Percentiles rank a stretch among this genome's conserved stretches.
Conservation (phyloP, 108 stramenopile species). For the Halocafeteria seosinensis region DNA sequence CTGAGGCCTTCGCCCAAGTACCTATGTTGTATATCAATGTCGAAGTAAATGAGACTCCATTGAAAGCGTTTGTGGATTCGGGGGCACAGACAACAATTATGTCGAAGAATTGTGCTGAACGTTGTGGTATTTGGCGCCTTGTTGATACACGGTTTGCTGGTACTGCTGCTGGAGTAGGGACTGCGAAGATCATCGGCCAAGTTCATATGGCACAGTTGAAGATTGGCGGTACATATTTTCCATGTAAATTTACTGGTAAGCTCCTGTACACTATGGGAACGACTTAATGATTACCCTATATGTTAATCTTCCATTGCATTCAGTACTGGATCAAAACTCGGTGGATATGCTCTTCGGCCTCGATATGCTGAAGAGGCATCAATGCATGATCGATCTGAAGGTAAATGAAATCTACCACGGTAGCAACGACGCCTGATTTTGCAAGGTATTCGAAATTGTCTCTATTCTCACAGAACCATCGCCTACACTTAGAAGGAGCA, state of each 20-base stretch:
- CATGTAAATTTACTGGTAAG: constrained; percentile 47
- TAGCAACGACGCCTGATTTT: constrained; percentile 42
- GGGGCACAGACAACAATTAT: constrained; percentile 85
- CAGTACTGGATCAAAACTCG: constrained; percentile 61
- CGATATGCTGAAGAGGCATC: constrained; percentile 83
- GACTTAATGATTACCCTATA: no score
- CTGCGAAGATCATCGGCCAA: constrained; percentile 70
- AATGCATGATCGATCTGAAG: constrained; percentile 64
- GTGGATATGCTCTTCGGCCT: constrained; percentile 86
- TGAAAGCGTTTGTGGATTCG: constrained; percentile 81
- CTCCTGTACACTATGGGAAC: no score
- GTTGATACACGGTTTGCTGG: constrained; percentile 69
- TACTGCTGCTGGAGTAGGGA: constrained; percentile 71
- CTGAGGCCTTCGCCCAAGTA: constrained; percentile 73
- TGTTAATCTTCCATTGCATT: no score
- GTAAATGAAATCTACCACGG: no score
- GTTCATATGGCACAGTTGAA: constrained; percentile 54
- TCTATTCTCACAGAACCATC: no score
- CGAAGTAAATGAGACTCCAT: constrained; percentile 50
- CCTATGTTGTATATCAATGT: constrained; percentile 82
- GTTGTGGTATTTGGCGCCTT: constrained; percentile 55
- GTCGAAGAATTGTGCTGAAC: constrained; percentile 49
- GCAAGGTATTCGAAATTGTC: no score
- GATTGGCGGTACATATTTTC: constrained; percentile 48
- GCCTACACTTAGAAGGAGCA: constrained; percentile 13